These are phyloP conservation scores for Raffaelea albimanens DNA, from an alignment of 2,329 filamentous ascomycete species.

Conservation along the genomic window DNA sequence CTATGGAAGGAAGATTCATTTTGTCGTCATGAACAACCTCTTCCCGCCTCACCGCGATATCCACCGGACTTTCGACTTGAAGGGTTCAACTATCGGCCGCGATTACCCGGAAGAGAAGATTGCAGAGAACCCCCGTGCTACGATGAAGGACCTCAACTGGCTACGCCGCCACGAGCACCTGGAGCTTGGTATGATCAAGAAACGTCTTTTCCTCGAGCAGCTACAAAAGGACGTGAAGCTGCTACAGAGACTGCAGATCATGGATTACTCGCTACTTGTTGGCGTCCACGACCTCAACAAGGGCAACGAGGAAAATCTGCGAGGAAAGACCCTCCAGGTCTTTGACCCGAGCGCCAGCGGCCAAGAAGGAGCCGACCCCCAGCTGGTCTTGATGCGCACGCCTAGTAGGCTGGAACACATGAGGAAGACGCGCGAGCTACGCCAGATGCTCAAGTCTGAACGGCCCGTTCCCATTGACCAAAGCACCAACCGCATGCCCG, in stretches of 20 bases:
- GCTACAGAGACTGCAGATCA: constrained; percentile 82
- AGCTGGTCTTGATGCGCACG: constrained; percentile 68
- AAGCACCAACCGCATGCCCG: constrained; percentile 76
- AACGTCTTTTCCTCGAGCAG: constrained; percentile 79
- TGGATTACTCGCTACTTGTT: constrained; percentile 95
- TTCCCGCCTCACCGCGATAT: constrained; percentile 97
- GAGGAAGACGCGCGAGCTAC: constrained; percentile 80
- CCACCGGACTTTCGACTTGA: constrained; percentile 92
- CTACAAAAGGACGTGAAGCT: constrained; percentile 79
- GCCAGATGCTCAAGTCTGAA: constrained; percentile 87
- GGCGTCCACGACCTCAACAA: constrained; percentile 85
- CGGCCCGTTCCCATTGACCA: constrained; percentile 88
- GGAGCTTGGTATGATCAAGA: constrained; percentile 83
- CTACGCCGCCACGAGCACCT: constrained; percentile 74
- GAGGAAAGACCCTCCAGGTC: constrained; percentile 80
- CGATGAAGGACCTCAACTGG: constrained; percentile 96
- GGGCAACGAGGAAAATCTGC: constrained; percentile 91
- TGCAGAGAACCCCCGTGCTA: constrained; percentile 81
- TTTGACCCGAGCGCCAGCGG: constrained; percentile 81
- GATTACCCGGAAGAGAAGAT: constrained; percentile 85
- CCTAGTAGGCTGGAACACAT: constrained; percentile 89
- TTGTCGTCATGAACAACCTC: constrained; percentile 99
- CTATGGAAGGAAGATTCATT: constrained; percentile 96
- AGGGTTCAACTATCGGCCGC: constrained; percentile 89
- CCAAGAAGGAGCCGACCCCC: constrained; percentile 44